phyloP scores from a whole-genome alignment of 257 asterid genomes.

The Knoxia roxburghii region DNA sequence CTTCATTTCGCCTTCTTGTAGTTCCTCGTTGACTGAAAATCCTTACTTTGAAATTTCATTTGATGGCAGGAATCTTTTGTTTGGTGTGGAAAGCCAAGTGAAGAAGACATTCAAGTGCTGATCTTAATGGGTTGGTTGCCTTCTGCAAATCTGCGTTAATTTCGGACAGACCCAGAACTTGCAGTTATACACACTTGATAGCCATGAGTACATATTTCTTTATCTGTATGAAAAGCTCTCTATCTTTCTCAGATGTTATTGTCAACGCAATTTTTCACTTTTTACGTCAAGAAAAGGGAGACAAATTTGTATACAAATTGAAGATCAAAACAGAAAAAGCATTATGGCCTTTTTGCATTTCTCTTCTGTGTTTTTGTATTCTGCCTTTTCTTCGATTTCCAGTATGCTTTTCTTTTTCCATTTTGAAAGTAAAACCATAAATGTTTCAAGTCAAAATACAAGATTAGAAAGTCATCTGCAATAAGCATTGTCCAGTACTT shows the following conservation, averaged over 20 bases:
- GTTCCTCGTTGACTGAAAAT: too few species aligned
- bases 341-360: too few species aligned
- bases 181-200: background rate
- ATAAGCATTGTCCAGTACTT: background rate
- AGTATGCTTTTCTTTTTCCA: too few species aligned
- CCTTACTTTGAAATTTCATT: background rate
- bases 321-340: too few species aligned
- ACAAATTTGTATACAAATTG: too few species aligned
- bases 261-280: background rate
- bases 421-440: too few species aligned
- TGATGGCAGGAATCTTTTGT: background rate
- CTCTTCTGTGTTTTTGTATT: too few species aligned
- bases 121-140: slow-evolving; percentile 4
- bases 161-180: background rate
- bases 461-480: background rate
- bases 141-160: background rate
- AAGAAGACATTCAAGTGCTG: background rate
- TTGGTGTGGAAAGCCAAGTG: background rate
- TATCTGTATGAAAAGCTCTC: background rate
- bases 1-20: too few species aligned
- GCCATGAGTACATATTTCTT: background rate
- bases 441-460: too few species aligned
- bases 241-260: background rate
- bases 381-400: too few species aligned
- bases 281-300: background rate